Conservation (phyloP, 345 rosid species). For the Conringia planisiliqua region DNA sequence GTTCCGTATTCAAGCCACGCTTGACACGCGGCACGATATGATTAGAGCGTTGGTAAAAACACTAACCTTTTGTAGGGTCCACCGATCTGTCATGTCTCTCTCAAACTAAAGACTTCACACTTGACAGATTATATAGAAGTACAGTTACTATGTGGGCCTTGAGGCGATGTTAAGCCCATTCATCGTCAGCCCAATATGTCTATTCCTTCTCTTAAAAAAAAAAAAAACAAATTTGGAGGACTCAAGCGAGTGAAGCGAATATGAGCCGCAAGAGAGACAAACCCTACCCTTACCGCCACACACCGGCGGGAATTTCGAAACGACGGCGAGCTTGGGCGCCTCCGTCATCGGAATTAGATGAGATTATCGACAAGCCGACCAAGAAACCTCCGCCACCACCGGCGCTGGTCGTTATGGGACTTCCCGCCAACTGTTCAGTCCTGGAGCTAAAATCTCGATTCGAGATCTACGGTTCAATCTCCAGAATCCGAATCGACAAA, state of each 20-base stretch:
- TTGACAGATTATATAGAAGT: no score
- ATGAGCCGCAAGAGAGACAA: conserved; percentile 33
- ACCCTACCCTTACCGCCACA: conserved; percentile 13
- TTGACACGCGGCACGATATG: background rate
- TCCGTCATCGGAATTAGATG: conserved; percentile 18
- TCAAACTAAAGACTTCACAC: background rate
- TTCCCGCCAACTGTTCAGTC: conserved; percentile 66
- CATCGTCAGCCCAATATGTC: background rate
- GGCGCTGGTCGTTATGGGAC: conserved; percentile 55
- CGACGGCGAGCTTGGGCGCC: conserved; percentile 58
- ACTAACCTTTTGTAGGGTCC: background rate
- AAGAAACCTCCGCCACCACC: conserved; percentile 58
- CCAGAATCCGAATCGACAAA: conserved; percentile 74
- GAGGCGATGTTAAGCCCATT: background rate
- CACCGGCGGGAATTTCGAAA: conserved; percentile 34
- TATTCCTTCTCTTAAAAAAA: background rate
- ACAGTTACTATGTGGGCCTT: background rate
- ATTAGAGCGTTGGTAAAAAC: background rate
- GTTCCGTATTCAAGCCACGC: background rate
- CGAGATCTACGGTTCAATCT: conserved; percentile 89
- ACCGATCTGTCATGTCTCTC: background rate
- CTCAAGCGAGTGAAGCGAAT: background rate
- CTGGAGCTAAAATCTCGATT: conserved; percentile 85
- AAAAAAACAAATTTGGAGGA: background rate
- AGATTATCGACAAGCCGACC: conserved; percentile 36